Percentiles rank a stretch among this genome's conserved stretches.
Conservation (phyloP, 352 stramenopile genomes). For the Phytophthora pluvialis region DNA sequence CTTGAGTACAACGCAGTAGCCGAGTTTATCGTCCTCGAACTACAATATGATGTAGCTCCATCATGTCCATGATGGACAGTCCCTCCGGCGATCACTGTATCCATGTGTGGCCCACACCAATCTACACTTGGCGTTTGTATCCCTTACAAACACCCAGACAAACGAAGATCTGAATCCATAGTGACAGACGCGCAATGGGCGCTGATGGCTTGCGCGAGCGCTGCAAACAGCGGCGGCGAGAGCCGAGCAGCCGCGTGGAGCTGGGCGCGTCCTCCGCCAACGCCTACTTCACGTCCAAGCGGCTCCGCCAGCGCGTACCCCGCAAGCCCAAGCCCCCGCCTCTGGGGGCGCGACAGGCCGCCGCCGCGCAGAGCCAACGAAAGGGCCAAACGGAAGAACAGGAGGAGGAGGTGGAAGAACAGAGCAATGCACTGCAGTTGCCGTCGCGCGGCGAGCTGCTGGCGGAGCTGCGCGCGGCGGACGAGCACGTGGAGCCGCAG, state of each 20-base stretch:
- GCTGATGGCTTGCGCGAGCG: constrained; percentile 30
- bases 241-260: constrained; percentile 22
- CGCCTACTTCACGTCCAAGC: constrained; percentile 50
- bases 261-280: constrained; percentile 43
- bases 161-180: constrained; percentile 5
- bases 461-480: constrained; percentile 28
- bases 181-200: constrained; percentile 15
- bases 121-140: too few species aligned
- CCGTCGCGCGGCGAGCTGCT: constrained; percentile 27
- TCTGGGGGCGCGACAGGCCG: constrained; percentile 24
- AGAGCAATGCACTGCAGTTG: constrained; percentile 24
- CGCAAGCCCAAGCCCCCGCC: constrained; percentile 33
- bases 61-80: too few species aligned
- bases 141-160: too few species aligned
- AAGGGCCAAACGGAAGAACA: constrained; percentile 1
- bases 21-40: too few species aligned
- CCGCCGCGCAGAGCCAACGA: constrained; percentile 1
- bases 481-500: constrained; percentile 24
- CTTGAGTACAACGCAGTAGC: too few species aligned
- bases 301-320: constrained; percentile 24
- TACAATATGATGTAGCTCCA: too few species aligned
- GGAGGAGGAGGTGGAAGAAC: constrained; percentile 8
- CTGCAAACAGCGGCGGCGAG: constrained; percentile 19
- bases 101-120: too few species aligned
- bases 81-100: too few species aligned